phyloP scores from a whole-genome alignment of 371 early-diverging fungal genomes.

The Smittium mucronatum region DNA sequence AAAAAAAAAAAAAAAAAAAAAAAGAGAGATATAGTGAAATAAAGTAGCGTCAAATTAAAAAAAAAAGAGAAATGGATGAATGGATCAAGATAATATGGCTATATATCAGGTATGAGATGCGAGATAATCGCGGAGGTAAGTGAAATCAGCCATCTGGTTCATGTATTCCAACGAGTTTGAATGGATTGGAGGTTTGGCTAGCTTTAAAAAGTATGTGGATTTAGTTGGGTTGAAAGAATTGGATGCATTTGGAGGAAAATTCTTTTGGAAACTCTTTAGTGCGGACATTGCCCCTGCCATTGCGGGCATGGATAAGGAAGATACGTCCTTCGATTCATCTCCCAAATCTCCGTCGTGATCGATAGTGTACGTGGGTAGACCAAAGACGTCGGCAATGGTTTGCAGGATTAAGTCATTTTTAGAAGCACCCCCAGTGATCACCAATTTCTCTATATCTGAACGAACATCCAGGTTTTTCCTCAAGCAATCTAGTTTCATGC shows the following conservation, averaged over 20 bases:
- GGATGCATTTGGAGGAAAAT: neutral
- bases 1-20: no score
- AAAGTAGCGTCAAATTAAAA: no score
- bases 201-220: neutral
- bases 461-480: slow-evolving; percentile 13
- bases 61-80: no score
- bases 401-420: slow-evolving; percentile 42
- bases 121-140: neutral
- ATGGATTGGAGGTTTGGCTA: neutral
- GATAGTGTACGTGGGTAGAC: slow-evolving; percentile 43
- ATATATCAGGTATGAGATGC: neutral
- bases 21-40: no score
- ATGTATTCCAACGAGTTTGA: neutral
- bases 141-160: neutral
- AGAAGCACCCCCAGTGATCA: slow-evolving; percentile 68
- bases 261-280: neutral
- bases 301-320: neutral
- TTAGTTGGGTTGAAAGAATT: neutral
- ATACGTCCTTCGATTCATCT: neutral
- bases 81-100: no score
- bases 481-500: slow-evolving; percentile 43
- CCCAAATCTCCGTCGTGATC: neutral
- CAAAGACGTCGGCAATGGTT: slow-evolving; percentile 54
- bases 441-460: slow-evolving; percentile 28
- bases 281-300: neutral